A percentile compares a stretch with the other conserved stretches of the same genome.
Evolutionary conservation across 257 asterid genomes (phyloP).

Genomic region (Solanum tarapatanum): DNA sequence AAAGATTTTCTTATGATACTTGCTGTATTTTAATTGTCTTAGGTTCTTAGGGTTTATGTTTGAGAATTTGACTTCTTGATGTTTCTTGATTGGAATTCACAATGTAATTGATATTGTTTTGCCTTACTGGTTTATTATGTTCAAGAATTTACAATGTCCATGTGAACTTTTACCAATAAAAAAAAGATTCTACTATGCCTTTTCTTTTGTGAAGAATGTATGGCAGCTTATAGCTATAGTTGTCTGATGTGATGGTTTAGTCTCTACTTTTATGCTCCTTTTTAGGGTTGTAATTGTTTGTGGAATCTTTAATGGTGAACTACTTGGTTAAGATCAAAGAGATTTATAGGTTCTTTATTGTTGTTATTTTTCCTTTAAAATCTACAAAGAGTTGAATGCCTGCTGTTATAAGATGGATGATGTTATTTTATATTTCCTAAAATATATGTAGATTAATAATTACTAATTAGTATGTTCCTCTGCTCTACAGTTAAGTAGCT

Average conservation of each 20-base stretch:
- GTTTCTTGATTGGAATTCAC: background rate
- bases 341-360: background rate
- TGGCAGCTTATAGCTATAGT: background rate
- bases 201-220: background rate
- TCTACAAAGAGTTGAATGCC: background rate
- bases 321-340: background rate
- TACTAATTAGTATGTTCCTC: background rate
- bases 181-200: background rate
- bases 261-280: background rate
- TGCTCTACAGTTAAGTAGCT: background rate
- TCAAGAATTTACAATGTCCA: background rate
- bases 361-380: background rate
- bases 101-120: background rate
- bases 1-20: background rate
- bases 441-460: background rate
- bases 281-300: background rate
- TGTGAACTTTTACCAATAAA: background rate
- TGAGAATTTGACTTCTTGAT: background rate
- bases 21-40: background rate
- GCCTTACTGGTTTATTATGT: background rate
- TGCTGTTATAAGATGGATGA: background rate
- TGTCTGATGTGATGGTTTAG: background rate
- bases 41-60: background rate
- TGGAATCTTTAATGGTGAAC: background rate
- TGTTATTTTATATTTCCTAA: background rate